These are phyloP conservation scores for Debaryomyces sp. DNA, from an alignment of 1,139 yeast species.

Conservation along the genomic window DNA sequence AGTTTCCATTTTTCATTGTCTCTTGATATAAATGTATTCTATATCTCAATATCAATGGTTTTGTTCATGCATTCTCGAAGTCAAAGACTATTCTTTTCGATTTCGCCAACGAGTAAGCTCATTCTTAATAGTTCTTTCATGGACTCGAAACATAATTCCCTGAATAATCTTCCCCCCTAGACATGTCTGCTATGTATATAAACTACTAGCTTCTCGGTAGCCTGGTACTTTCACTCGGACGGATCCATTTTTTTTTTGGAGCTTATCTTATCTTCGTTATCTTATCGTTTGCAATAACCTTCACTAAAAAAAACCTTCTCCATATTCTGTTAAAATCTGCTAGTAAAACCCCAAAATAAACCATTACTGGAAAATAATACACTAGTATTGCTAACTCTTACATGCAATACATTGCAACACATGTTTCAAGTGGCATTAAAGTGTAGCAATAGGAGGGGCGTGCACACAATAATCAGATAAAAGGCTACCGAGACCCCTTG, in stretches of 20 bases:
- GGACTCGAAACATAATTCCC: background rate
- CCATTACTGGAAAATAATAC: background rate
- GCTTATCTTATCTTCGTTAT: background rate
- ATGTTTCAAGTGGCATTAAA: background rate
- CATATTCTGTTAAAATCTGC: background rate
- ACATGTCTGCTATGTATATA: background rate
- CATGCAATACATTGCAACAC: background rate
- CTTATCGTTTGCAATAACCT: background rate
- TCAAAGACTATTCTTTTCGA: too few species aligned
- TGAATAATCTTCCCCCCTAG: background rate
- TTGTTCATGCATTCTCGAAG: too few species aligned
- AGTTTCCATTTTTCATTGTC: too few species aligned
- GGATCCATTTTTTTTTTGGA: background rate
- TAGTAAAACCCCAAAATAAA: background rate
- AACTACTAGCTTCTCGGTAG: background rate
- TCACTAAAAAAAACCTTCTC: background rate
- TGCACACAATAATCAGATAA: conserved; percentile 6
- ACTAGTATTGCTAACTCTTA: background rate
- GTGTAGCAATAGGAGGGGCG: background rate
- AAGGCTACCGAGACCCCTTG: conserved; percentile 1
- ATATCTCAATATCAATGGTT: too few species aligned
- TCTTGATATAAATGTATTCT: too few species aligned
- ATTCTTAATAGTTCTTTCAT: background rate
- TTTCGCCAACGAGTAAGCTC: too few species aligned
- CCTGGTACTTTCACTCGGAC: background rate